Percentiles rank a stretch among this genome's conserved stretches.
phyloP scores from a whole-genome alignment of 768 basidiomycete species.

The Boletus vermiculosoides region DNA sequence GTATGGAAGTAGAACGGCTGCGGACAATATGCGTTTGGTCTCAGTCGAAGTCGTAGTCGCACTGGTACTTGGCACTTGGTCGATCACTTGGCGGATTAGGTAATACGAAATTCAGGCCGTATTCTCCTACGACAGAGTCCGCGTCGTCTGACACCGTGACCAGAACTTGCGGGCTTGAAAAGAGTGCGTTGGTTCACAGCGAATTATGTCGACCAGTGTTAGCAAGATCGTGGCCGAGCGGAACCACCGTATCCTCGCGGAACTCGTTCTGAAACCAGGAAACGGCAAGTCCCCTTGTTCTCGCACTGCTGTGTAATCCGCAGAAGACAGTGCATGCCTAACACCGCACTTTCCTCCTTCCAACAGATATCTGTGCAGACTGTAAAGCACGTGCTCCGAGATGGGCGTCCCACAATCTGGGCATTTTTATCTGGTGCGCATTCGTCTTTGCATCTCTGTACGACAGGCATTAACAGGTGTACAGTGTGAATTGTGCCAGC shows the following conservation, averaged over 20 bases:
- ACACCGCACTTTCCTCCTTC: slow-evolving; percentile 11
- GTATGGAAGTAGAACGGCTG: background rate
- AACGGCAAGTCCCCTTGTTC: slow-evolving; percentile 56
- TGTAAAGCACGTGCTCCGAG: slow-evolving; percentile 83
- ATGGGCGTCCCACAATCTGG: slow-evolving; percentile 89
- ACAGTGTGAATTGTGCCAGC: slow-evolving; percentile 82
- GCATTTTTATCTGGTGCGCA: slow-evolving; percentile 81
- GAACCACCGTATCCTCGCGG: slow-evolving; percentile 64
- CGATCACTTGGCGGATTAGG: slow-evolving; percentile 19
- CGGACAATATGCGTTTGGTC: background rate
- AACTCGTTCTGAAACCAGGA: slow-evolving; percentile 69
- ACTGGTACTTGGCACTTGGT: background rate
- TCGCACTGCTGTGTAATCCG: background rate
- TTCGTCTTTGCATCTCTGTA: background rate
- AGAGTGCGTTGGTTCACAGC: background rate
- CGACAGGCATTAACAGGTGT: slow-evolving; percentile 8
- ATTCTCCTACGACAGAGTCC: background rate
- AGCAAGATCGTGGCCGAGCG: slow-evolving; percentile 65
- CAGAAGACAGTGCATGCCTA: background rate
- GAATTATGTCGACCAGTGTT: slow-evolving; percentile 32
- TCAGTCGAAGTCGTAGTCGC: background rate
- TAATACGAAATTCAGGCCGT: slow-evolving; percentile 5
- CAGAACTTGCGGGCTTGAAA: background rate
- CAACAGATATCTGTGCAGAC: slow-evolving; percentile 83
- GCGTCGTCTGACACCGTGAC: slow-evolving; percentile 4